Percentiles rank a stretch among this genome's conserved stretches.
phyloP scores from a whole-genome alignment of 2,329 filamentous ascomycete species.

The Fusarium nodosum region DNA sequence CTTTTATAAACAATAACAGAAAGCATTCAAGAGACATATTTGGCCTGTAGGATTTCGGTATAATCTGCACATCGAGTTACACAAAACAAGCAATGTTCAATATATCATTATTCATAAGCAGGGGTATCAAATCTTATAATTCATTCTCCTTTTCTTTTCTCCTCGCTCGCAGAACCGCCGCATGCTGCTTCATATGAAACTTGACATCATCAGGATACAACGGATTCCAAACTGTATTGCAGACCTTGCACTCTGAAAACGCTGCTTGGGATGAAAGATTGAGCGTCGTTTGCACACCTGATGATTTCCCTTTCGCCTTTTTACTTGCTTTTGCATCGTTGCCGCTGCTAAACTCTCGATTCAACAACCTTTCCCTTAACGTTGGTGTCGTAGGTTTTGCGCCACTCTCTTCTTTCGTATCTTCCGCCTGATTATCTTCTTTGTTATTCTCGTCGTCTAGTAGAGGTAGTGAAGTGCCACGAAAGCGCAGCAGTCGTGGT shows the following conservation, averaged over 20 bases:
- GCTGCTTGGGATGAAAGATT: slow-evolving; percentile 59
- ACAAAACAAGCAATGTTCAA: not conserved
- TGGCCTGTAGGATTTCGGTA: no score
- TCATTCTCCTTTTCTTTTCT: slow-evolving; percentile 45
- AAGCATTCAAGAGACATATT: not conserved
- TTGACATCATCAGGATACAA: slow-evolving; percentile 60
- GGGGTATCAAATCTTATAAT: slow-evolving; percentile 47
- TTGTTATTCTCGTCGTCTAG: slow-evolving; percentile 19
- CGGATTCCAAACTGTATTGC: slow-evolving; percentile 61
- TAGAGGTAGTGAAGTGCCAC: slow-evolving; percentile 37
- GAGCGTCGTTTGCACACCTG: slow-evolving; percentile 59
- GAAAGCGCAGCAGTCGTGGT: slow-evolving; percentile 51
- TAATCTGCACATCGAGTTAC: not conserved
- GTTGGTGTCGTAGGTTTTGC: not conserved
- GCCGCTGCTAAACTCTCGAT: slow-evolving; percentile 13
- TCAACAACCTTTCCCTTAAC: not conserved
- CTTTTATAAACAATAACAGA: not conserved
- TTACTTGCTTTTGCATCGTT: slow-evolving; percentile 34
- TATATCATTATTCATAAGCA: slow-evolving; percentile 35
- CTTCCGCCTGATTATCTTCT: not conserved
- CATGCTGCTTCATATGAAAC: slow-evolving; percentile 58
- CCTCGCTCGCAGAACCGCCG: slow-evolving; percentile 51
- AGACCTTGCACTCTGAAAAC: slow-evolving; percentile 60
- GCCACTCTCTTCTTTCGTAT: not conserved
- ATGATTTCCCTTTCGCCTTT: slow-evolving; percentile 42